A percentile compares a stretch with the other conserved stretches of the same genome.
Evolutionary conservation across 2,329 filamentous ascomycete genomes (phyloP).

Genomic region (Colletotrichum sp.): DNA sequence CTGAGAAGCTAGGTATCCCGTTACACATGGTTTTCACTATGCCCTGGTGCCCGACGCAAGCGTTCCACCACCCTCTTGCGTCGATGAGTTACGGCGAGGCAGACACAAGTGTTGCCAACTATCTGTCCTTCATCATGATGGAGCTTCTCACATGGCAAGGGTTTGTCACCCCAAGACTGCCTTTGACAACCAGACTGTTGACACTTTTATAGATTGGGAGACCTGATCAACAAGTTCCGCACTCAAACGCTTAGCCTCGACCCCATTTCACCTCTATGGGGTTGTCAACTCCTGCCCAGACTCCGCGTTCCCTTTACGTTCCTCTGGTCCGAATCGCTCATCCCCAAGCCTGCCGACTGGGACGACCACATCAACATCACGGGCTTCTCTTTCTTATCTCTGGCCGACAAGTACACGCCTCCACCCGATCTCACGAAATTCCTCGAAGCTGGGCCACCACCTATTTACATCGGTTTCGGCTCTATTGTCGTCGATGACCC

Average conservation of each 20-base stretch:
- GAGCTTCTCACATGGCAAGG: conserved; percentile 80
- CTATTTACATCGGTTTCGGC: conserved; percentile 71
- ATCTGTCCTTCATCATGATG: conserved; percentile 70
- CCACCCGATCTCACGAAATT: conserved; percentile 58
- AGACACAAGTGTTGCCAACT: conserved; percentile 67
- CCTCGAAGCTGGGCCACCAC: conserved; percentile 59
- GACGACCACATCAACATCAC: conserved; percentile 61
- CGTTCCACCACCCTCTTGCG: conserved; percentile 72
- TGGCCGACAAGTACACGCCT: conserved; percentile 58
- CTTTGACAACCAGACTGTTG: background rate
- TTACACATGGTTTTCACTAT: conserved; percentile 64
- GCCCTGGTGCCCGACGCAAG: conserved; percentile 74
- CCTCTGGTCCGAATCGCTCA: conserved; percentile 71
- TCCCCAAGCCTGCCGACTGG: conserved; percentile 72
- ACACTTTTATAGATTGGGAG: conserved; percentile 54
- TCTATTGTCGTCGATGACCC: conserved; percentile 71
- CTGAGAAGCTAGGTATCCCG: conserved; percentile 52
- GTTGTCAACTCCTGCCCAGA: conserved; percentile 66
- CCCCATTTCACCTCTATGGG: conserved; percentile 68
- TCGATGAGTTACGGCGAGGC: conserved; percentile 63
- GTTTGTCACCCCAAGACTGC: conserved; percentile 21
- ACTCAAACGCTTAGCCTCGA: conserved; percentile 67
- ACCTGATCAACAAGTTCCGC: conserved; percentile 74
- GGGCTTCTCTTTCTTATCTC: conserved; percentile 66
- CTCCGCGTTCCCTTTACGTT: conserved; percentile 72